These are phyloP conservation scores for Rostrohypoxylon terebratum DNA, from an alignment of 495 filamentous ascomycete species.

Conservation along the genomic window DNA sequence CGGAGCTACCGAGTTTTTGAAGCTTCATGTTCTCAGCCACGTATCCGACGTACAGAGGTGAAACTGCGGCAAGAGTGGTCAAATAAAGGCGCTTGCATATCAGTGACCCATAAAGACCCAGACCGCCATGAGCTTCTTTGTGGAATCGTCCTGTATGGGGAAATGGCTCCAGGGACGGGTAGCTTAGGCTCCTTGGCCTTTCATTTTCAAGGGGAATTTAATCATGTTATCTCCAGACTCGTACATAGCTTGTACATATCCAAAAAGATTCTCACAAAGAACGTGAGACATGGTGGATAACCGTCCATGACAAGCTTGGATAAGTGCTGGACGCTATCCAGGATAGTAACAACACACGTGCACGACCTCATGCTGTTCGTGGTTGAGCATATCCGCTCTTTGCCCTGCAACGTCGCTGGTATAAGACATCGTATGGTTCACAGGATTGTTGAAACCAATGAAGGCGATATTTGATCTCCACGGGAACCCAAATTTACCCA, in stretches of 20 bases:
- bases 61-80: slow-evolving; percentile 6
- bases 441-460: background rate
- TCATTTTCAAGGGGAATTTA: slow-evolving; percentile 4
- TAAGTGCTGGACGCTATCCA: slow-evolving; percentile 2
- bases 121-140: slow-evolving; percentile 7
- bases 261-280: slow-evolving; percentile 9
- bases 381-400: slow-evolving; percentile 12
- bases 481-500: slow-evolving; percentile 21
- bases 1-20: background rate
- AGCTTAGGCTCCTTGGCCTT: slow-evolving; percentile 5
- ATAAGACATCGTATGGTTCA: slow-evolving; percentile 21
- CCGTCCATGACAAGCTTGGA: slow-evolving; percentile 7
- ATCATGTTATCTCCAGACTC: slow-evolving; percentile 6
- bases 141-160: background rate
- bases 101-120: slow-evolving; percentile 11
- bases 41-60: slow-evolving; percentile 10
- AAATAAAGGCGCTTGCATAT: slow-evolving; percentile 29
- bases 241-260: slow-evolving; percentile 2
- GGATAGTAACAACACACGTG: slow-evolving; percentile 6
- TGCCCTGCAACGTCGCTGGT: slow-evolving; percentile 12
- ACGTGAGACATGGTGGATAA: slow-evolving; percentile 10
- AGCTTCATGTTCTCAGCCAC: slow-evolving; percentile 24
- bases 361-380: slow-evolving; percentile 8
- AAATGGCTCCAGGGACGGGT: background rate
- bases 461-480: slow-evolving; percentile 6